Base-by-base conservation (phyloP, 768 basidiomycete species). In the Crassisporium funariophilum region DNA sequence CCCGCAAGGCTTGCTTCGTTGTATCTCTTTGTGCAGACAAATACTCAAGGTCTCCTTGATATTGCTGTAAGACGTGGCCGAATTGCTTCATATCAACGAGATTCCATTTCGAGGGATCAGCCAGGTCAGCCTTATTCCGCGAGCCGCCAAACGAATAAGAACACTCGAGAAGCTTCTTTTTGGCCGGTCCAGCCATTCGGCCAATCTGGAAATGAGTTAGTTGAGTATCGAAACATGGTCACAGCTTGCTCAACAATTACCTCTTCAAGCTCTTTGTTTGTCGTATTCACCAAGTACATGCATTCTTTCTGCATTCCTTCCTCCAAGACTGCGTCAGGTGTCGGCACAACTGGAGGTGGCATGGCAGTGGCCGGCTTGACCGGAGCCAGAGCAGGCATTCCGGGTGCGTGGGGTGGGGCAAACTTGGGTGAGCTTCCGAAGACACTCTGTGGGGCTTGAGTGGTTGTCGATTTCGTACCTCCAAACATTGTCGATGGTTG, bases 291-390 rank as follows among this genome's bases (percentile, higher is more conserved):
- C 24, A 92, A 68, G 24, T 71, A 36, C 2, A 61, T 54, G 52
- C 84, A 84, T 57, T 91, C 83, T 13, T 74, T 72, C 55, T 88
- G 86, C 78, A 92, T 80, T 8, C 84, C 83, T 44, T 81, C 76
- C 49, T 82, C 77, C 50, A 76, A 55, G 47, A 72, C 49, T 46
- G 66, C 48, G 36, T 66, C 56, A 0, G 53, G 54, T 4, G 46
- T 40, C 10, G 50, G 49, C 13, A 10, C 25, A 6, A 48, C 43
- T 1, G 52, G 8, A 36, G 36, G 34, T 2, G 44, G 44, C 4
- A 16, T 29, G 5, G 29, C 41, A 10, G 44, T 20, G 23, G 48
- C 23, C 24, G 33, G 15, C 9, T 46, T 19, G 25, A 34, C 13
- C 31, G 53, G 23, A 11, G 38, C 20, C 13, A 55, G 16, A 27